A percentile compares a stretch with the other conserved stretches of the same genome.
Evolutionary conservation across 768 basidiomycete genomes (phyloP).

Genomic region (Dacryopinax primogenitus): DNA sequence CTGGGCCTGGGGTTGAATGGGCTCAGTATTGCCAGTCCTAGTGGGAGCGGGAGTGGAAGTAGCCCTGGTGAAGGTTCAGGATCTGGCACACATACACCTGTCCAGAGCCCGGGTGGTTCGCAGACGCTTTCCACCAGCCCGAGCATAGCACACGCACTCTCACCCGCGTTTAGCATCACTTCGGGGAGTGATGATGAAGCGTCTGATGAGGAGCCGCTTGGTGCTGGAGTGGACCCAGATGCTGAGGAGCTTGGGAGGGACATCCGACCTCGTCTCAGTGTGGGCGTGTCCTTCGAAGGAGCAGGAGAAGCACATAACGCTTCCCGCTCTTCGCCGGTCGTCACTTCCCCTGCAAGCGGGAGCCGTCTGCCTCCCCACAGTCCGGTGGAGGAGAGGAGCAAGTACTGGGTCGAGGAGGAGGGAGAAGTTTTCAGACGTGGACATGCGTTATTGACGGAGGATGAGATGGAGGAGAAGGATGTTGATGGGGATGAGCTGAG

Average conservation of each 20-base stretch:
- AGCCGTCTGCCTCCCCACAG: conserved; percentile 10
- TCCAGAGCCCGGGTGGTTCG: not conserved
- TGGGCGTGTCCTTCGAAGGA: not conserved
- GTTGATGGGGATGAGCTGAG: conserved; percentile 66
- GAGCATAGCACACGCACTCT: not conserved
- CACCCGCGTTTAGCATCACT: conserved; percentile 7
- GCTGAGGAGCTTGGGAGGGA: conserved; percentile 54
- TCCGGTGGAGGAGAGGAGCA: conserved; percentile 23
- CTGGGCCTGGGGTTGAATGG: conserved; percentile 4
- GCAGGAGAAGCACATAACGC: not conserved
- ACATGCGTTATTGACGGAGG: conserved; percentile 58
- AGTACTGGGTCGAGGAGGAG: conserved; percentile 83
- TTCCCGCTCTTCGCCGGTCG: not conserved
- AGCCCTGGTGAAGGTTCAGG: not conserved
- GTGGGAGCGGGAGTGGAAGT: not conserved
- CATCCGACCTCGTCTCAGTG: conserved; percentile 27
- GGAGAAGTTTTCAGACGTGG: conserved; percentile 94
- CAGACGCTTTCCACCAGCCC: not conserved
- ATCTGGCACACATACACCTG: not conserved
- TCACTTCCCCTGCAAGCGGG: not conserved
- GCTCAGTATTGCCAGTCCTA: not conserved
- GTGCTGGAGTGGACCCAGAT: conserved; percentile 42
- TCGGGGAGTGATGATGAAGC: conserved; percentile 8
- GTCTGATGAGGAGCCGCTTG: conserved; percentile 12
- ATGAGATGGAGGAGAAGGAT: conserved; percentile 69